Percentiles rank a stretch among this genome's conserved stretches.
These are phyloP conservation scores for Colletotrichum eleusines DNA, from an alignment of 2,329 filamentous ascomycete species.

Conservation along the genomic window DNA sequence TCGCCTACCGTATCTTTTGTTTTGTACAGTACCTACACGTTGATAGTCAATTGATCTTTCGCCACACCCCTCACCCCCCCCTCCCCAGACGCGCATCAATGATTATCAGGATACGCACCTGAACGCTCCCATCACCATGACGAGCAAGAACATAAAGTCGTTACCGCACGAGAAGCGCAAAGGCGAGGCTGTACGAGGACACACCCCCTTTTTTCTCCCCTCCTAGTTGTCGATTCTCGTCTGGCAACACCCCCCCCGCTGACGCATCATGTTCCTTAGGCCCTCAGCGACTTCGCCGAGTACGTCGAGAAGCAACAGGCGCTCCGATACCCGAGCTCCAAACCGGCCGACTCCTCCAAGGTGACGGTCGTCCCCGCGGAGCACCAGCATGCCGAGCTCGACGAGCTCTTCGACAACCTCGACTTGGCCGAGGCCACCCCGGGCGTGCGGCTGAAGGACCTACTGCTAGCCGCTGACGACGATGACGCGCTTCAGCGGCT, in stretches of 20 bases:
- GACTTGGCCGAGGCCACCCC: slow-evolving; percentile 78
- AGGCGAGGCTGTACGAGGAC: slow-evolving; percentile 83
- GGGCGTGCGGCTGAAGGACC: slow-evolving; percentile 77
- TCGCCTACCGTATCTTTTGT: too few species aligned
- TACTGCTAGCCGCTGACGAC: slow-evolving; percentile 75
- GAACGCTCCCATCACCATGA: slow-evolving; percentile 56
- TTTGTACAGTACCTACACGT: background rate
- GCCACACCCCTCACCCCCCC: background rate
- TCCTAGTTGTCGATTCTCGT: too few species aligned
- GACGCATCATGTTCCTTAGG: slow-evolving; percentile 56
- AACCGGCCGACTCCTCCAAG: slow-evolving; percentile 46
- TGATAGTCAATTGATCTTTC: background rate
- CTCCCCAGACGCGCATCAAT: slow-evolving; percentile 44
- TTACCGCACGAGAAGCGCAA: slow-evolving; percentile 84
- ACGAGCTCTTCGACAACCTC: slow-evolving; percentile 91
- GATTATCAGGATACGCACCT: slow-evolving; percentile 48
- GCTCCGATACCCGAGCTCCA: slow-evolving; percentile 68
- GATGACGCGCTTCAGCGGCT: slow-evolving; percentile 71
- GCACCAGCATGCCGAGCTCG: slow-evolving; percentile 84
- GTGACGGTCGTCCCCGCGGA: slow-evolving; percentile 54
- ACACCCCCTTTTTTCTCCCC: background rate
- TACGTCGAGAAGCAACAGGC: slow-evolving; percentile 96
- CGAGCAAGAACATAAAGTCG: slow-evolving; percentile 68
- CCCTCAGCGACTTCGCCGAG: slow-evolving; percentile 95
- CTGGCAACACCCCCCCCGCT: too few species aligned